Evolutionary conservation across 176 grass and related monocot species (phyloP).

Genomic region (Oryza longistaminata): DNA sequence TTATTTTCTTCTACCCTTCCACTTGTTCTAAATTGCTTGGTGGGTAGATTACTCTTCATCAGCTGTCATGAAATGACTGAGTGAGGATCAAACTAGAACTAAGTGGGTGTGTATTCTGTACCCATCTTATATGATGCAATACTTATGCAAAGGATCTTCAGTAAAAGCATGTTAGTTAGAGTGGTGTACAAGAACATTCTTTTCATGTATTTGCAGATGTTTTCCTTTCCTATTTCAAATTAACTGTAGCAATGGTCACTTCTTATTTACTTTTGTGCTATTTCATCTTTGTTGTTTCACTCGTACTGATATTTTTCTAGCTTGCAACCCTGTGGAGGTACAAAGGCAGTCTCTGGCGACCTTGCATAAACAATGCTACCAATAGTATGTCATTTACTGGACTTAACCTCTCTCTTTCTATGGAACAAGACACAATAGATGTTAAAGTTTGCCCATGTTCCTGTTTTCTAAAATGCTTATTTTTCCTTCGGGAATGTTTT

Average conservation of each 20-base stretch:
- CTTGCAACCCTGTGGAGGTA: slow-evolving; percentile 87
- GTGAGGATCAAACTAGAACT: not conserved
- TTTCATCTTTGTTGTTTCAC: slow-evolving; percentile 20
- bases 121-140: not conserved
- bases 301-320: slow-evolving; percentile 68
- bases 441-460: not conserved
- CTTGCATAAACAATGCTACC: slow-evolving; percentile 66
- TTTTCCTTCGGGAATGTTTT: not conserved
- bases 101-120: not conserved
- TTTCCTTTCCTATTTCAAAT: slow-evolving; percentile 8
- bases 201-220: slow-evolving; percentile 20
- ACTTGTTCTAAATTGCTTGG: not conserved
- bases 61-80: not conserved
- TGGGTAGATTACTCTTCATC: not conserved
- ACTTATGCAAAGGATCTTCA: slow-evolving; percentile 9
- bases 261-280: not conserved
- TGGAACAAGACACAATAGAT: not conserved
- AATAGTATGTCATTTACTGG: slow-evolving; percentile 45
- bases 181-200: slow-evolving; percentile 5
- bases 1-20: too few species aligned
- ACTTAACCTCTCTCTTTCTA: not conserved
- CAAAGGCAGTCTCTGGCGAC: slow-evolving; percentile 71
- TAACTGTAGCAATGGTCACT: not conserved
- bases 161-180: not conserved
- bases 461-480: not conserved